phyloP scores from a whole-genome alignment of 2,329 filamentous ascomycete genomes.

The Paecilomyces formosus region DNA sequence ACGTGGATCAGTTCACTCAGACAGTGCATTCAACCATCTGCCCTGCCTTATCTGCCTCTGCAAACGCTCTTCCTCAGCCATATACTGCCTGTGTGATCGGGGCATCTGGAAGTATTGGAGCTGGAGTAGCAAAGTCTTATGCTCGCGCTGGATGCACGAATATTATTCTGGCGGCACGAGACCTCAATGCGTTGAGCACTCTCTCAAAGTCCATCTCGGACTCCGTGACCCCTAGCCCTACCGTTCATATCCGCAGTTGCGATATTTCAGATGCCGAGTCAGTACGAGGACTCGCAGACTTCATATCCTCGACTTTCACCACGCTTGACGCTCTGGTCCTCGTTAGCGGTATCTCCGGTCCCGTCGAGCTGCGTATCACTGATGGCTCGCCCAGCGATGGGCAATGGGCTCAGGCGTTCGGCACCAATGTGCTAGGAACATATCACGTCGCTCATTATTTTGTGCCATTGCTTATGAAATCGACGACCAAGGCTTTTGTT shows the following conservation, averaged over 20 bases:
- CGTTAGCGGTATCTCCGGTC: constrained; percentile 19
- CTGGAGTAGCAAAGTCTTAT: constrained; percentile 23
- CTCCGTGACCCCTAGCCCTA: constrained; percentile 8
- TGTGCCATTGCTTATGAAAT: constrained; percentile 18
- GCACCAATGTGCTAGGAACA: constrained; percentile 28
- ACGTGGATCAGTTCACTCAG: constrained; percentile 7
- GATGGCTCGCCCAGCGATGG: constrained; percentile 23
- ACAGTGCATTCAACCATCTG: constrained; percentile 1
- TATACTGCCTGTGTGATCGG: constrained; percentile 26
- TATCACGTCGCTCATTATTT: constrained; percentile 29
- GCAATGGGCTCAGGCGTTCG: constrained; percentile 19
- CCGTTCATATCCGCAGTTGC: constrained; percentile 17
- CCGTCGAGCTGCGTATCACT: constrained; percentile 22
- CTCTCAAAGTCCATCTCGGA: constrained; percentile 12
- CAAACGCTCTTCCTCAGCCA: constrained; percentile 11
- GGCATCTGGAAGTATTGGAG: constrained; percentile 25
- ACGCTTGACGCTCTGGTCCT: constrained; percentile 11
- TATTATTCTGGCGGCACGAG: constrained; percentile 22
- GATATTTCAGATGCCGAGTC: constrained; percentile 20
- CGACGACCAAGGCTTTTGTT: constrained; percentile 20
- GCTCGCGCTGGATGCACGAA: constrained; percentile 21
- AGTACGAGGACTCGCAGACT: constrained; percentile 14
- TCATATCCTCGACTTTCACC: constrained; percentile 1
- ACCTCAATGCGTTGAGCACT: constrained; percentile 15
- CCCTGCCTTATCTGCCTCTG: constrained; percentile 3